Base-by-base conservation (phyloP, 75 land plant species). In the Pinus albicaulis region DNA sequence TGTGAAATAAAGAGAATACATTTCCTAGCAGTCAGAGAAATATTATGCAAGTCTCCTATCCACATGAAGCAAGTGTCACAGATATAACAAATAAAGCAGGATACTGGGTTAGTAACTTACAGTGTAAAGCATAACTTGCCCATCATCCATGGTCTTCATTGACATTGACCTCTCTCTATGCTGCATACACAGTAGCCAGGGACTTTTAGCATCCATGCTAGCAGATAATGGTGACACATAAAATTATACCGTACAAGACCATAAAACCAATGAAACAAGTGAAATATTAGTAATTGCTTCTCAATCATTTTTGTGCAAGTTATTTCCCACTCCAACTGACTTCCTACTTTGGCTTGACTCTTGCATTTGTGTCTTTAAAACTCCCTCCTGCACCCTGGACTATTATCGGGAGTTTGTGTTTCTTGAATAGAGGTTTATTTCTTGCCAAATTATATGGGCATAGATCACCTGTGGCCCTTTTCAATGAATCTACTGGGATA, bases 61-160 rank as follows among this genome's bases (percentile, higher is more conserved):
- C 44, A 68, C 41, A 6, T 38, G 22, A 22, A 17, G 8, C 20
- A 66, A 36, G 7, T 36, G 36, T 66, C 11, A 73, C 12, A 25
- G 56, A 23, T 66, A 53, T 59, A 61, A 53, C 20, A 74, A n/a
- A 59, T 12, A 8, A 60, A 17, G 31, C 8, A 74, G 36, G 34
- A 53, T 19, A 22, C 61, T 63, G 22, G 75, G 14, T 16, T 19
- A 72, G 3, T 22, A 14, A 34, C 92, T 84, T 80, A 92, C 96
- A 68, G 89, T 87, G 82, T 93, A 85, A 12, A 97, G 85, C 44
- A 92, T 71, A 76, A 97, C 99, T 66, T 90, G 92, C 8, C 99
- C 99, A 87, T 97, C 99, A 81, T 97, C 99, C 83, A 94, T 90
- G 55, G 99, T 94, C 78, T 97, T 97, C 84, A 94, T 90, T 25